A percentile compares a stretch with the other conserved stretches of the same genome.
Evolutionary conservation across 345 rosid genomes (phyloP).

Genomic region (Populus pruinosa): DNA sequence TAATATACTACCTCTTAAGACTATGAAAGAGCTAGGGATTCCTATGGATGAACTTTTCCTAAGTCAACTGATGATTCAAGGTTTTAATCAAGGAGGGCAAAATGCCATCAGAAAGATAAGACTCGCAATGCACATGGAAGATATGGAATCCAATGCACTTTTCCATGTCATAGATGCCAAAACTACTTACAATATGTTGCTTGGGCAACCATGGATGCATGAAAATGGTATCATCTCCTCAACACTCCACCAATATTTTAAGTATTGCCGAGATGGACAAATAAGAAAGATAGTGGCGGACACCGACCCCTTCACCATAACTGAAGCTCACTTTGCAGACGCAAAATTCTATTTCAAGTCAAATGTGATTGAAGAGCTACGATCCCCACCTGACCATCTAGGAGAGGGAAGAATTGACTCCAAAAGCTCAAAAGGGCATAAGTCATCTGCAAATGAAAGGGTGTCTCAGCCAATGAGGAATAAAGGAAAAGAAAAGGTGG

Average conservation of each 20-base stretch:
- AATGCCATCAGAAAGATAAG: not conserved
- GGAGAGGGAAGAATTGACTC: not conserved
- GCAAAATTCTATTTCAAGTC: not conserved
- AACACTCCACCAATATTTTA: constrained; percentile 6
- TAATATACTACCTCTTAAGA: not conserved
- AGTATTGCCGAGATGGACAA: not conserved
- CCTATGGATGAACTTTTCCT: not conserved
- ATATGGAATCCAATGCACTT: not conserved
- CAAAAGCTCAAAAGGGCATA: not conserved
- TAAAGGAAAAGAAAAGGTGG: not conserved
- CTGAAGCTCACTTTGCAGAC: not conserved
- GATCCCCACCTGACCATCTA: not conserved
- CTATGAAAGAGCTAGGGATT: not conserved
- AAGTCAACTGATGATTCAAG: too few relatives aligned
- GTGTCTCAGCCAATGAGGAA: not conserved
- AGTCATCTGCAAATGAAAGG: not conserved
- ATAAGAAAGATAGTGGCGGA: not conserved
- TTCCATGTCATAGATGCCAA: not conserved
- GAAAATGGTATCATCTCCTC: constrained; percentile 4
- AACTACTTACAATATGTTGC: not conserved
- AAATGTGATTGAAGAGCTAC: not conserved
- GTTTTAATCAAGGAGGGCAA: not conserved
- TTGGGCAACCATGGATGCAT: constrained; percentile 6
- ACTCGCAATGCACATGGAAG: not conserved
- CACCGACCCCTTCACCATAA: not conserved